Evolutionary conservation across 139 green algal genomes (phyloP), one percentile per base, ranked within the genome.

Genomic region (Chlamydomonas urium): DNA sequence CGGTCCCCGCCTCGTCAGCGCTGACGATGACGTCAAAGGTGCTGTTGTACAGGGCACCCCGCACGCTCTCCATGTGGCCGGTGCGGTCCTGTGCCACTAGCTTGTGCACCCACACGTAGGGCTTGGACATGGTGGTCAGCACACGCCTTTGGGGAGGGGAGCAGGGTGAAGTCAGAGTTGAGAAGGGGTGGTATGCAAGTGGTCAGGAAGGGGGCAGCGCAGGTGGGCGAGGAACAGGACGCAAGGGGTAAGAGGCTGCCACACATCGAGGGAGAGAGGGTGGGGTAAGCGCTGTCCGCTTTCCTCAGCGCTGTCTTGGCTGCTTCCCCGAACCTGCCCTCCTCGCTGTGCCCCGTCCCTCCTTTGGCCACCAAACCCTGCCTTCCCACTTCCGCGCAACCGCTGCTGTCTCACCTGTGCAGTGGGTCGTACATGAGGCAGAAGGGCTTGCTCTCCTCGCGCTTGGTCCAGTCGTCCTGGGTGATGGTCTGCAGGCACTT

Each of bases 401-500:
- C 14, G 42, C 14, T 32, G 53, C 10, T 63, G 6, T 63, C 53
- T 10, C 26, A 78, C 65, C 65, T 71, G 72, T 83, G 72, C 10
- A 36, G 2, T 3, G 47, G 38, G 73, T 93, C 89, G 61, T 92
- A 92, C 60, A 86, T 79, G 28, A 94, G 70, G 59, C 73, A 85
- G 33, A 71, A 75, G 10, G 87, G 80, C 31, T 83, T 74, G 24
- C 42, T 50, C 74, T 94, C 87, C 56, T 86, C 85, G 3, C 69
- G 57, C 21, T 70, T 77, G 47, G 53, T 72, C 89, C 89, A 94
- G 58, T 93, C 86, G 69, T 85, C 80, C 76, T 79, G 74, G 0
- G 72, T 75, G 47, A 94, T 80, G 28, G 89, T 91, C 75, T 94
- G 89, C 28, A 93, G 69, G 71, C 90, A 95, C 34, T 81, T 81